Evolutionary conservation across 148 eudicot genomes (phyloP).

Genomic region (Rhododendron henanense): DNA sequence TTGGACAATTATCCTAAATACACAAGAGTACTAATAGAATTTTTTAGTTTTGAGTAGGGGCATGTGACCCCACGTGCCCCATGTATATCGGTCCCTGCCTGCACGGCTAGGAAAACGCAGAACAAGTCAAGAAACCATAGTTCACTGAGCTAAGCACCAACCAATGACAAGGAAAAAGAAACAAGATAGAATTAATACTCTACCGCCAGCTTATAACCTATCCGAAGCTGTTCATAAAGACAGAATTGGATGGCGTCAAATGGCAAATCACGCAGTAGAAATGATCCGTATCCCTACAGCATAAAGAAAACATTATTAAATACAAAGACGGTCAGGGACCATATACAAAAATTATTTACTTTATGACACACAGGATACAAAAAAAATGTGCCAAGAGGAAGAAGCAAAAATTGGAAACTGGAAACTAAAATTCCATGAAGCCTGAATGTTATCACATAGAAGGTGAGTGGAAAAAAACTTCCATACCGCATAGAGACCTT

Average conservation of each 20-base stretch:
- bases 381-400: not conserved
- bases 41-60: no score
- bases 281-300: slow-evolving; percentile 85
- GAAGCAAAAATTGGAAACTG: not conserved
- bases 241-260: slow-evolving; percentile 98
- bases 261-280: slow-evolving; percentile 88
- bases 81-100: no score
- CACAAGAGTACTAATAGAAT: no score
- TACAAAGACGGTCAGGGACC: not conserved
- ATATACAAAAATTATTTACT: not conserved
- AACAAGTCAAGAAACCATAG: not conserved
- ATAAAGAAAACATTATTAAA: not conserved
- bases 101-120: not conserved
- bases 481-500: slow-evolving; percentile 94
- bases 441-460: not conserved
- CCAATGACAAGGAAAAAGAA: not conserved
- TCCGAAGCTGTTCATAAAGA: slow-evolving; percentile 87
- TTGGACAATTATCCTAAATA: no score
- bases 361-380: not conserved
- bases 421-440: not conserved
- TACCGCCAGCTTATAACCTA: slow-evolving; percentile 89
- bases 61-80: no score
- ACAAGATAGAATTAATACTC: slow-evolving; percentile 7
- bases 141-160: not conserved
- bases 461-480: slow-evolving; percentile 18